Evolutionary conservation across 1,284 basidiomycete species (phyloP), one percentile per base, ranked within the genome.

Genomic region (Neolentinus lepideus): DNA sequence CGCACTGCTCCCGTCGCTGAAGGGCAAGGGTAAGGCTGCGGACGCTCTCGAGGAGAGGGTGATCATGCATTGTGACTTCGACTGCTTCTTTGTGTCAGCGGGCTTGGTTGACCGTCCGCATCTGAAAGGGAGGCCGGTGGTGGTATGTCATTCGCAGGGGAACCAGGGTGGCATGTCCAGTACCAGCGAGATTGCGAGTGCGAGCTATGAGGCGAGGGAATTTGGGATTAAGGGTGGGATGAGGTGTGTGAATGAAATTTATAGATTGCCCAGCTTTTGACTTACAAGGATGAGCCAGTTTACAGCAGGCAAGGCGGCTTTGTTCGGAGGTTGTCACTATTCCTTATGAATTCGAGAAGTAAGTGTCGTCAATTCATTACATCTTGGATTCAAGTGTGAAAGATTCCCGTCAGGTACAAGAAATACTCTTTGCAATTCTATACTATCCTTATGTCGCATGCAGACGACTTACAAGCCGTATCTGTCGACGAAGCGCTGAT

Each of bases 71-170:
- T 92, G 92, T 64, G 94, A 98, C 69, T 98, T 99, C 64, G 96
- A 99, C 67, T 93, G 89, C 64, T 99, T 98, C 77, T 99, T 99
- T 66, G 94, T 98, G 11, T 86, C 90, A 1, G 94, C 88, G n/a
- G 92, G 93, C 0, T 69, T 96, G 50, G 76, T 90, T 2, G 81
- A 78, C 54, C 75, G 91, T 0, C 91, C 92, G 0, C 79, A 95
- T 57, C 69, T 96, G 43, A 83, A 81, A 53, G 92, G 92, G 1
- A 91, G 90, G 66, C 92, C 96, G 0, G 86, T 90, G 1, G 94
- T 95, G 0, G 97, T 99, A 0, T 99, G 96, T 66, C 96, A 99
- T 72, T 93, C 93, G 2, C 87, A 92, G 61, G 88, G 85, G 0
- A 71, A 65, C 10, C 83, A 82, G 57, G 88, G 84, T 3, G 84